These are phyloP conservation scores for Cephaloascus fragrans DNA, from an alignment of 805 yeast species.

Conservation along the genomic window DNA sequence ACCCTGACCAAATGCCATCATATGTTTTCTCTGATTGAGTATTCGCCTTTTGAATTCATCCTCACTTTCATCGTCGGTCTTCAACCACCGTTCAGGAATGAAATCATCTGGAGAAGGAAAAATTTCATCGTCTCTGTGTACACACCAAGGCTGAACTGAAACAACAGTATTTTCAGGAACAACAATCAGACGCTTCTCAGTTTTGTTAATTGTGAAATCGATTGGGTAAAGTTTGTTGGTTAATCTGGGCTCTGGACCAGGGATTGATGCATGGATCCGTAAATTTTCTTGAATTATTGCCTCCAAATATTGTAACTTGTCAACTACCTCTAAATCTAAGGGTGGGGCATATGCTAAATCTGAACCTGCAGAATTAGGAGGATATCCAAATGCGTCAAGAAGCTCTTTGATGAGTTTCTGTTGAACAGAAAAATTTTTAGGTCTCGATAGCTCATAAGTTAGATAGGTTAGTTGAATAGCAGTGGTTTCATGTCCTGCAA, in stretches of 20 bases:
- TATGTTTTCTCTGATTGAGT: slow-evolving; percentile 35
- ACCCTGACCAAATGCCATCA: slow-evolving; percentile 69
- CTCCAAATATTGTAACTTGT: slow-evolving; percentile 22
- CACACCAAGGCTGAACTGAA: slow-evolving; percentile 27
- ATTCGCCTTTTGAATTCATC: slow-evolving; percentile 22
- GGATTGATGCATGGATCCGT: slow-evolving; percentile 30
- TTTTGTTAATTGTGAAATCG: slow-evolving; percentile 36
- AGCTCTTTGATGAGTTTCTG: slow-evolving; percentile 18
- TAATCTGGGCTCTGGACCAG: slow-evolving; percentile 32
- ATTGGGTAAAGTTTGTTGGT: slow-evolving; percentile 7
- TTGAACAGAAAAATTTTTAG: slow-evolving; percentile 17
- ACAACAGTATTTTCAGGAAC: slow-evolving; percentile 25
- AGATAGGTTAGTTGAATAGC: slow-evolving; percentile 27
- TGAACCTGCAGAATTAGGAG: slow-evolving; percentile 12
- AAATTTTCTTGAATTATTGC: slow-evolving; percentile 26
- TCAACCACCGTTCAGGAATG: slow-evolving; percentile 29
- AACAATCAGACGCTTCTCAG: slow-evolving; percentile 20
- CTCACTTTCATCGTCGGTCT: slow-evolving; percentile 13
- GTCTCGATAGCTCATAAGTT: slow-evolving; percentile 29
- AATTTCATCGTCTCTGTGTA: slow-evolving; percentile 18
- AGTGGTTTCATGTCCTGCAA: slow-evolving; percentile 37
- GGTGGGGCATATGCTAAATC: neutral
- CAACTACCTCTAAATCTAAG: slow-evolving; percentile 21
- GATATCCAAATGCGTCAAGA: slow-evolving; percentile 17
- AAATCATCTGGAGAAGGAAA: slow-evolving; percentile 26